Percentiles rank a stretch among this genome's conserved stretches.
These are phyloP conservation scores for Melanomma pulvis-pyrius DNA, from an alignment of 495 filamentous ascomycete species.

Conservation along the genomic window DNA sequence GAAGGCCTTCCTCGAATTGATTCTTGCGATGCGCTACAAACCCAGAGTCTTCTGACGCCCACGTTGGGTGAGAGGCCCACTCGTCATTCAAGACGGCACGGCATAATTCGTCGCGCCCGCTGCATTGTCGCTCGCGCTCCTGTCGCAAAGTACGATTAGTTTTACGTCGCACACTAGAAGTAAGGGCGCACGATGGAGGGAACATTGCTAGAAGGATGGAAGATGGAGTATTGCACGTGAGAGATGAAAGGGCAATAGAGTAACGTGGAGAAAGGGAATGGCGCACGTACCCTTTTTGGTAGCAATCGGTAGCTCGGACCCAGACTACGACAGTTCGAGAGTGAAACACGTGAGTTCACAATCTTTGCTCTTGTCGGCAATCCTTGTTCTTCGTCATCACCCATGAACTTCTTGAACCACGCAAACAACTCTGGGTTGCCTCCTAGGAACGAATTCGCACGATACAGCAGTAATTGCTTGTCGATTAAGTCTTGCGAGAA, in stretches of 20 bases:
- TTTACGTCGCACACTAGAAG: too few species aligned
- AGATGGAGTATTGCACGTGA: too few species aligned
- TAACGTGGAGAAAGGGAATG: background rate
- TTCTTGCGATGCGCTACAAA: constrained; percentile 99
- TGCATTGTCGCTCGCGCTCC: constrained; percentile 84
- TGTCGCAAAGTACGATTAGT: background rate
- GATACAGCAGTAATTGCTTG: constrained; percentile 74
- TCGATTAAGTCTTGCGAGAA: constrained; percentile 90
- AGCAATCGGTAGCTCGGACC: constrained; percentile 94
- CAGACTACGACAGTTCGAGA: constrained; percentile 90
- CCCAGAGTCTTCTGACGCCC: constrained; percentile 97
- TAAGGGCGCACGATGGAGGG: too few species aligned
- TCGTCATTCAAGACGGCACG: constrained; percentile 90
- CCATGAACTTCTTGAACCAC: constrained; percentile 82
- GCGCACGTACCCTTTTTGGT: constrained; percentile 62
- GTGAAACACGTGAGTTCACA: constrained; percentile 73
- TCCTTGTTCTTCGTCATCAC: constrained; percentile 65
- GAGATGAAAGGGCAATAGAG: too few species aligned
- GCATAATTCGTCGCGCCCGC: constrained; percentile 92
- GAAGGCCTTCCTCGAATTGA: constrained; percentile 84
- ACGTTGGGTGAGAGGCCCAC: constrained; percentile 98
- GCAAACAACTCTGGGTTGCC: constrained; percentile 81
- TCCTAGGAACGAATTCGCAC: constrained; percentile 83
- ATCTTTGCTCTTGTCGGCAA: constrained; percentile 70
- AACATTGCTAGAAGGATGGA: too few species aligned